These are phyloP conservation scores for Straminergon stramineum DNA, from an alignment of 225 moss, liverwort and hornwort genomes.

Conservation along the genomic window DNA sequence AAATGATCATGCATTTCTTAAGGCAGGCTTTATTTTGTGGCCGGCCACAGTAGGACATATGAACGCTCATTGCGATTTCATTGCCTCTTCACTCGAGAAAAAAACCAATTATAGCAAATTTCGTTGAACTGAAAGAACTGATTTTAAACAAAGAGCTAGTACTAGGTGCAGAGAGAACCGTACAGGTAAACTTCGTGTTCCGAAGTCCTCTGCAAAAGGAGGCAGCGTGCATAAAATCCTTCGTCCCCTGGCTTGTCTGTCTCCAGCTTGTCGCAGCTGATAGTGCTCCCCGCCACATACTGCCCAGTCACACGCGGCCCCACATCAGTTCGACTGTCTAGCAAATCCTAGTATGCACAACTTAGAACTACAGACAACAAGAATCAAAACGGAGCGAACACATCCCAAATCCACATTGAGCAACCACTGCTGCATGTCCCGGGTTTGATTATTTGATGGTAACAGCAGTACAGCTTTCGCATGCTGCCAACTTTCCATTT, in stretches of 20 bases:
- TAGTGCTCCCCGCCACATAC: constrained; percentile 54
- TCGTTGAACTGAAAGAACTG: neutral
- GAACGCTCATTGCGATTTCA: neutral
- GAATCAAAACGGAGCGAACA: neutral
- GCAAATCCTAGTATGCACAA: neutral
- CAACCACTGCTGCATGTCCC: neutral
- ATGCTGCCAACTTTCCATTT: neutral
- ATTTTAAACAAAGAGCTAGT: neutral
- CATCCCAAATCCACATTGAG: neutral
- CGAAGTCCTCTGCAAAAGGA: constrained; percentile 57
- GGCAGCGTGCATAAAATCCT: constrained; percentile 57
- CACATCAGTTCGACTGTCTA: neutral
- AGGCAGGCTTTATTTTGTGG: neutral
- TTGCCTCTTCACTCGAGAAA: neutral
- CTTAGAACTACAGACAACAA: neutral
- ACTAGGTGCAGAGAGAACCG: neutral
- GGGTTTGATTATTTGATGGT: neutral
- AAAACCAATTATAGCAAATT: neutral
- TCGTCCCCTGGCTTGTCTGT: constrained; percentile 61
- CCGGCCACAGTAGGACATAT: neutral
- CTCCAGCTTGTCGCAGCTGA: constrained; percentile 40
- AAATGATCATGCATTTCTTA: too few species aligned
- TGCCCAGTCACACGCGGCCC: constrained; percentile 3
- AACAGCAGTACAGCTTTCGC: neutral
- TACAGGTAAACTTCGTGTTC: constrained; percentile 67